Evolutionary conservation across 805 yeast species (phyloP).

Genomic region (Starmerella apicola): DNA sequence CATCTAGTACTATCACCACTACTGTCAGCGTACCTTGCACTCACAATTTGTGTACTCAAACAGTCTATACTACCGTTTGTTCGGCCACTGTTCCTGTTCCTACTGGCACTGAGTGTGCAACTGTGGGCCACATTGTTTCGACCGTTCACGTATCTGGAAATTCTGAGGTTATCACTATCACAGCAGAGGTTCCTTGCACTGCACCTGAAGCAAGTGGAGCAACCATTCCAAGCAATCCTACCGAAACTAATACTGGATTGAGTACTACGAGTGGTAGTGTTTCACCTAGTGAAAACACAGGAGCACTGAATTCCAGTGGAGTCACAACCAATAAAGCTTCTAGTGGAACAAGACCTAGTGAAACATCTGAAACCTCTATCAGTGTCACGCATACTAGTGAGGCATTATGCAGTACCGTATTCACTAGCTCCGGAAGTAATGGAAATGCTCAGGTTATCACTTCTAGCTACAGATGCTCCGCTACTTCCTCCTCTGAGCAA

Average conservation of each 20-base stretch:
- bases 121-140: conserved; percentile 6
- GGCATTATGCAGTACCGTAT: conserved; percentile 3
- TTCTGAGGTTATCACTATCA: conserved; percentile 7
- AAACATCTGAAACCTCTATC: conserved; percentile 4
- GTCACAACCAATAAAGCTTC: too few species aligned
- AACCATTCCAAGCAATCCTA: too few species aligned
- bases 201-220: conserved; percentile 4
- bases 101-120: conserved; percentile 7
- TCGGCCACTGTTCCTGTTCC: conserved; percentile 10
- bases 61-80: conserved; percentile 11
- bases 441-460: too few species aligned
- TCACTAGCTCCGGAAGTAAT: conserved; percentile 15
- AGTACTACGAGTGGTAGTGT: too few species aligned
- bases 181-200: conserved; percentile 15
- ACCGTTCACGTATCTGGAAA: conserved; percentile 11
- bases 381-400: background rate
- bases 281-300: too few species aligned
- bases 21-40: conserved; percentile 17
- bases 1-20: background rate
- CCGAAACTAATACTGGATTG: conserved; percentile 1
- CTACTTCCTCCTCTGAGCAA: too few species aligned
- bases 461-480: too few species aligned
- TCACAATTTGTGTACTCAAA: conserved; percentile 4
- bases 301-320: too few species aligned
- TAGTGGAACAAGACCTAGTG: background rate